phyloP scores from a whole-genome alignment of 2,329 filamentous ascomycete genomes.

The Diaporthe capsici region DNA sequence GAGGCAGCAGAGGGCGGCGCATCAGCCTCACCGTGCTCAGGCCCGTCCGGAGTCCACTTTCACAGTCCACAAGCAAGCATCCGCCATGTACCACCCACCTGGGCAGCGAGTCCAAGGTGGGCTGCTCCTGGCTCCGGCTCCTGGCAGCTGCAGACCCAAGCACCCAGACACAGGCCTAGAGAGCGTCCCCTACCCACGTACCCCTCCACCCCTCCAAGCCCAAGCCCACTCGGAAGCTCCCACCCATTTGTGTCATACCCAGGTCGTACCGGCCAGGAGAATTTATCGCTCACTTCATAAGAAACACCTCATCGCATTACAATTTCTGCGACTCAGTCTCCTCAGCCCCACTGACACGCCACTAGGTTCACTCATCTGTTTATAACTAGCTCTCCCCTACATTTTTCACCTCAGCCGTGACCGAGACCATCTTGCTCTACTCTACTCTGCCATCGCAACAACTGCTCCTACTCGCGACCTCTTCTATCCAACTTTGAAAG shows the following conservation, averaged over 20 bases:
- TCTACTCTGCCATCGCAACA: slow-evolving; percentile 6
- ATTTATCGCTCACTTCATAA: slow-evolving; percentile 41
- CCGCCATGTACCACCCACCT: slow-evolving; percentile 4
- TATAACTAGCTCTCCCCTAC: slow-evolving; percentile 37
- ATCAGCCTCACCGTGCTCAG: slow-evolving; percentile 25
- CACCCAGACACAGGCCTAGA: slow-evolving; percentile 6
- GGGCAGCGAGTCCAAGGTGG: background rate
- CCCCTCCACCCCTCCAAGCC: slow-evolving; percentile 27
- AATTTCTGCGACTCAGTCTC: slow-evolving; percentile 39
- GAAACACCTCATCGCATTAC: slow-evolving; percentile 40
- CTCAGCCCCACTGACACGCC: slow-evolving; percentile 37
- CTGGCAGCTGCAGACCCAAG: background rate
- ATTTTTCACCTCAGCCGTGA: slow-evolving; percentile 19
- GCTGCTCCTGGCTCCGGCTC: slow-evolving; percentile 3
- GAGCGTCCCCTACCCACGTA: slow-evolving; percentile 30
- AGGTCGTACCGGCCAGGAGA: slow-evolving; percentile 35
- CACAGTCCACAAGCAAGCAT: slow-evolving; percentile 12
- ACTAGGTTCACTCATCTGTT: slow-evolving; percentile 32
- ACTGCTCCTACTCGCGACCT: background rate
- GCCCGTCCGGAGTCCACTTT: slow-evolving; percentile 11
- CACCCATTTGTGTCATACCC: slow-evolving; percentile 28
- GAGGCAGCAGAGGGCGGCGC: slow-evolving; percentile 2
- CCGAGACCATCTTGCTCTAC: slow-evolving; percentile 30
- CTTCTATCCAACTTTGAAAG: background rate
- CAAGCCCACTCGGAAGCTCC: slow-evolving; percentile 24